These are phyloP conservation scores for Cladosporium austrohemisphaericum DNA, from an alignment of 2,329 filamentous ascomycete genomes.

Conservation along the genomic window DNA sequence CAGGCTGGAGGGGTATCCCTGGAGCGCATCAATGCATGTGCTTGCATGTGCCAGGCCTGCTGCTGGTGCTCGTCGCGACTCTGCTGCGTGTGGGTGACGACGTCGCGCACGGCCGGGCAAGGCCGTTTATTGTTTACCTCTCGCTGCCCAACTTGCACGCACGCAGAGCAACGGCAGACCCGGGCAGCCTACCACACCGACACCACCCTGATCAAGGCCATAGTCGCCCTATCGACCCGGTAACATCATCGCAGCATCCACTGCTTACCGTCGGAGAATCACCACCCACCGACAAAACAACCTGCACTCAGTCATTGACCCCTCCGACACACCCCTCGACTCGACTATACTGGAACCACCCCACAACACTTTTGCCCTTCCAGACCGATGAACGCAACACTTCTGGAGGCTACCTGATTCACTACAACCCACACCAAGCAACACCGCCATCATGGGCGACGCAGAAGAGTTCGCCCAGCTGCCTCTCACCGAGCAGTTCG, in stretches of 20 bases:
- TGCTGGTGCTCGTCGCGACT: no score
- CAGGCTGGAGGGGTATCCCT: no score
- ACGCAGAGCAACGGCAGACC: no score
- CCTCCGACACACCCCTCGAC: no score
- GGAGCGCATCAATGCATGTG: no score
- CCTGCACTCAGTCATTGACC: no score
- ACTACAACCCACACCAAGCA: neutral
- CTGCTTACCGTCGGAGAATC: no score
- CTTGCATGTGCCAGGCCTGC: no score
- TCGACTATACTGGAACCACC: neutral
- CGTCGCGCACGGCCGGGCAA: no score
- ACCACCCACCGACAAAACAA: no score
- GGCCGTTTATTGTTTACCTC: conserved; percentile 9
- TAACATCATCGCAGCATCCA: neutral
- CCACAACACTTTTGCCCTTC: neutral
- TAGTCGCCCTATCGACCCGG: neutral
- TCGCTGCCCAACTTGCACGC: conserved; percentile 5
- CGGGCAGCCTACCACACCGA: neutral
- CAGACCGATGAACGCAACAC: conserved; percentile 2
- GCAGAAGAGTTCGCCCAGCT: conserved; percentile 81
- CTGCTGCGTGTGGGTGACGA: no score
- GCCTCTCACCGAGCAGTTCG: conserved; percentile 73
- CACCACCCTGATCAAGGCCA: no score
- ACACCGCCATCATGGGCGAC: conserved; percentile 63
- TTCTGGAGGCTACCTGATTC: neutral